A percentile compares a stretch with the other conserved stretches of the same genome.
phyloP scores from a whole-genome alignment of 345 rosid genomes.

The Eucalyptus coolabah region DNA sequence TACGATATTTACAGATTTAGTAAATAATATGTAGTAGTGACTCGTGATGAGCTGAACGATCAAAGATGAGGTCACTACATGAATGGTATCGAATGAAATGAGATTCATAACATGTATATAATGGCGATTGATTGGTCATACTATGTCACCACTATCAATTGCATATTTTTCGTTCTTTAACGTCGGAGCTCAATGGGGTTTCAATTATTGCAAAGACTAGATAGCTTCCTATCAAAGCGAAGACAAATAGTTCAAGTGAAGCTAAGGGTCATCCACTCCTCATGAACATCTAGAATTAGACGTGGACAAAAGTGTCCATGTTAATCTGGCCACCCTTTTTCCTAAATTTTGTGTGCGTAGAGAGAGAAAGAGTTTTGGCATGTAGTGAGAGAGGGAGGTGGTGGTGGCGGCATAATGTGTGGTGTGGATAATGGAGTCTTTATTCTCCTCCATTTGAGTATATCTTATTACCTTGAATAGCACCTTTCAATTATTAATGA shows the following conservation, averaged over 20 bases:
- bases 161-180: background rate
- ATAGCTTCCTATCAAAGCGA: background rate
- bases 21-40: background rate
- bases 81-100: background rate
- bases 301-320: background rate
- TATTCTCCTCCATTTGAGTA: background rate
- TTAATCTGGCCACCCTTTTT: background rate
- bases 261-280: background rate
- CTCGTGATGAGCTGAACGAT: background rate
- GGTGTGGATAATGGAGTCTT: background rate
- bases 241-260: background rate
- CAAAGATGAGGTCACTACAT: background rate
- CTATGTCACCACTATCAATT: fast-evolving
- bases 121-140: background rate
- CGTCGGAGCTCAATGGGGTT: background rate
- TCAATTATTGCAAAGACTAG: background rate
- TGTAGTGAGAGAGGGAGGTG: background rate
- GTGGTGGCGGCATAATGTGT: background rate
- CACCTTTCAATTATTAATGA: background rate
- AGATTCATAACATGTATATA: background rate
- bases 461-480: background rate
- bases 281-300: background rate
- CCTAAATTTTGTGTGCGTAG: background rate
- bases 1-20: background rate
- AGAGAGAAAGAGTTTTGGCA: background rate